Conservation (phyloP, 2,329 filamentous ascomycete genomes). For the Drechslerella coelobrocha region DNA sequence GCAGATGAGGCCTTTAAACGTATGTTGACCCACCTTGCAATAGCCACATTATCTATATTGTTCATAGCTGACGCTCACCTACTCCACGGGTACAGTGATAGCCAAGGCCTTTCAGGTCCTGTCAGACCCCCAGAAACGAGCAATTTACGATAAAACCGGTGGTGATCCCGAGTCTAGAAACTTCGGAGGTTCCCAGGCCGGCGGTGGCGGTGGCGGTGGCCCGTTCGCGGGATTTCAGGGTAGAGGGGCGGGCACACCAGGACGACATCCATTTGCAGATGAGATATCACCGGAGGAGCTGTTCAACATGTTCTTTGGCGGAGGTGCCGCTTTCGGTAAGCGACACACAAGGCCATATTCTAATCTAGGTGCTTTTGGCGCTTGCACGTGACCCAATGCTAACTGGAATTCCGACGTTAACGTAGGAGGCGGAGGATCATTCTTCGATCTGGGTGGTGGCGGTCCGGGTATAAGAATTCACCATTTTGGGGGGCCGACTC, state of each 20-base stretch:
- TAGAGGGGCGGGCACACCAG: constrained; percentile 58
- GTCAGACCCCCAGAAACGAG: constrained; percentile 90
- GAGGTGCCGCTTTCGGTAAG: constrained; percentile 65
- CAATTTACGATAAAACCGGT: constrained; percentile 85
- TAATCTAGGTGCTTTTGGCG: not conserved
- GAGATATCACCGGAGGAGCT: constrained; percentile 96
- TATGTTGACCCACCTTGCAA: constrained; percentile 58
- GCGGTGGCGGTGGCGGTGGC: constrained; percentile 63
- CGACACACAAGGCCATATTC: constrained; percentile 59
- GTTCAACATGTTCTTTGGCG: constrained; percentile 96
- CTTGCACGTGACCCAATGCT: constrained; percentile 9
- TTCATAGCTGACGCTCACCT: constrained; percentile 2
- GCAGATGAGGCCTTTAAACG: constrained; percentile 98
- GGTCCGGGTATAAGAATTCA: constrained; percentile 91
- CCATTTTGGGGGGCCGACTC: constrained; percentile 84
- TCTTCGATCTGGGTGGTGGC: constrained; percentile 77
- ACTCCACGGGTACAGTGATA: constrained; percentile 66
- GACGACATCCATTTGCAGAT: constrained; percentile 70
- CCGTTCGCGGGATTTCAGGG: constrained; percentile 70
- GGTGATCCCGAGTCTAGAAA: constrained; percentile 92
- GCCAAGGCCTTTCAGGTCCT: constrained; percentile 90
- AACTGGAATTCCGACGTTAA: constrained; percentile 51
- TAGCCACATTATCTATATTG: constrained; percentile 1
- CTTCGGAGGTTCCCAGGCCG: constrained; percentile 61
- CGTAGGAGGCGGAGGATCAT: constrained; percentile 63